A percentile compares a stretch with the other conserved stretches of the same genome.
These are phyloP conservation scores for Calocybe cyanea DNA, from an alignment of 768 basidiomycete genomes.

Conservation along the genomic window DNA sequence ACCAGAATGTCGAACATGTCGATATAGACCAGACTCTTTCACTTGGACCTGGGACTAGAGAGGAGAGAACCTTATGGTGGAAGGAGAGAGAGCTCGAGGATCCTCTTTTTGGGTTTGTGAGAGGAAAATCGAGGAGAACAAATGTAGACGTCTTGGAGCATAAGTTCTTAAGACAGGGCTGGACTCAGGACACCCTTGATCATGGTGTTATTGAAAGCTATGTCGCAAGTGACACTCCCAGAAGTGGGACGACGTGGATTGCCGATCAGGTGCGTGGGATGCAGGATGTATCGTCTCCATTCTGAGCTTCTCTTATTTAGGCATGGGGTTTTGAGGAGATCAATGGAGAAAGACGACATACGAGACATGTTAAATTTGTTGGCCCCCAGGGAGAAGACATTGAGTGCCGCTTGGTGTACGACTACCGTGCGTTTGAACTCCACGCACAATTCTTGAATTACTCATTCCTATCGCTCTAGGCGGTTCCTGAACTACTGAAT, in stretches of 20 bases:
- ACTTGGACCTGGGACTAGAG: conserved; percentile 54
- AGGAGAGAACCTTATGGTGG: conserved; percentile 59
- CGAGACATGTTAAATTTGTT: conserved; percentile 59
- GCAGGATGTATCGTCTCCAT: not conserved
- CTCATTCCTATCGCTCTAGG: too few relatives aligned
- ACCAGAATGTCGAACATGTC: conserved; percentile 56
- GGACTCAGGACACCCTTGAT: conserved; percentile 38
- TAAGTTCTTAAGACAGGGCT: conserved; percentile 37
- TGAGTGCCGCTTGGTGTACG: conserved; percentile 55
- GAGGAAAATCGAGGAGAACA: conserved; percentile 51
- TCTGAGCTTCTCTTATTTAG: conserved; percentile 17
- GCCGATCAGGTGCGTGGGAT: conserved; percentile 50
- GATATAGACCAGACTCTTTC: conserved; percentile 63
- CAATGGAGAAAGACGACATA: conserved; percentile 56
- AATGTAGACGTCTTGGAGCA: conserved; percentile 43
- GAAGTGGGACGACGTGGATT: conserved; percentile 59
- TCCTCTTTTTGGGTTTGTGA: conserved; percentile 56
- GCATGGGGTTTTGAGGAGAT: conserved; percentile 65
- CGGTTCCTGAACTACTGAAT: too few relatives aligned
- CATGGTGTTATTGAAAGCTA: conserved; percentile 43
- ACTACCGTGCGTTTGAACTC: conserved; percentile 50
- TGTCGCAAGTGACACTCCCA: conserved; percentile 57
- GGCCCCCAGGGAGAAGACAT: conserved; percentile 58
- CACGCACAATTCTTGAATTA: too few relatives aligned
- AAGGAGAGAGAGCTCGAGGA: conserved; percentile 49